phyloP scores from a whole-genome alignment of 495 filamentous ascomycete genomes.

The Aspergillus nanangensis region DNA sequence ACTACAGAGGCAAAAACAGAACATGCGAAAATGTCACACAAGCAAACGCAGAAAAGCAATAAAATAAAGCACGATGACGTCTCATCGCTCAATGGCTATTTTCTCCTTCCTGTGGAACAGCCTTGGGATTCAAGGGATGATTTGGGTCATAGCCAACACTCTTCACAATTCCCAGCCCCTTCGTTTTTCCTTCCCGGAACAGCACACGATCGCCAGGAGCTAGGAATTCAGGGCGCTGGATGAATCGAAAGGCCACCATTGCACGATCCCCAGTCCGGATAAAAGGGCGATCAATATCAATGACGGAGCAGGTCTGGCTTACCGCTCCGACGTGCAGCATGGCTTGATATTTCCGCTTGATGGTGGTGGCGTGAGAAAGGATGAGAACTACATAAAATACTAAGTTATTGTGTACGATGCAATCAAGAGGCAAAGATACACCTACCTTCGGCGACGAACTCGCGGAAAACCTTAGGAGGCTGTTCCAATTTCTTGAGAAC shows the following conservation, averaged over 20 bases:
- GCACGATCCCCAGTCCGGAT: conserved; percentile 93
- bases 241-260: conserved; percentile 87
- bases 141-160: conserved; percentile 77
- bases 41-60: conserved; percentile 2
- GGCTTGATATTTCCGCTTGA: conserved; percentile 95
- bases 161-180: conserved; percentile 93
- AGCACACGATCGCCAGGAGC: conserved; percentile 82
- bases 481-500: conserved; percentile 80
- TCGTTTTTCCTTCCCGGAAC: conserved; percentile 93
- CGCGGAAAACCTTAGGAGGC: conserved; percentile 74
- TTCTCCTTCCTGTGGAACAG: conserved; percentile 20
- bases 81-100: conserved; percentile 9
- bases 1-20: neutral
- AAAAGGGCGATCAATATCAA: conserved; percentile 94
- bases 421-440: neutral
- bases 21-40: neutral
- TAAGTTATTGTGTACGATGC: neutral
- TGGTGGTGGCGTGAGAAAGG: conserved; percentile 94
- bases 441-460: conserved; percentile 88
- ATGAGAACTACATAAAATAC: conserved; percentile 64
- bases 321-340: conserved; percentile 98
- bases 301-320: conserved; percentile 93
- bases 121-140: conserved; percentile 52
- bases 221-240: conserved; percentile 94
- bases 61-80: neutral